Evolutionary conservation across 306 rosid genomes (phyloP), one percentile per base, ranked within the genome.

Genomic region (Begonia loranthoides): DNA sequence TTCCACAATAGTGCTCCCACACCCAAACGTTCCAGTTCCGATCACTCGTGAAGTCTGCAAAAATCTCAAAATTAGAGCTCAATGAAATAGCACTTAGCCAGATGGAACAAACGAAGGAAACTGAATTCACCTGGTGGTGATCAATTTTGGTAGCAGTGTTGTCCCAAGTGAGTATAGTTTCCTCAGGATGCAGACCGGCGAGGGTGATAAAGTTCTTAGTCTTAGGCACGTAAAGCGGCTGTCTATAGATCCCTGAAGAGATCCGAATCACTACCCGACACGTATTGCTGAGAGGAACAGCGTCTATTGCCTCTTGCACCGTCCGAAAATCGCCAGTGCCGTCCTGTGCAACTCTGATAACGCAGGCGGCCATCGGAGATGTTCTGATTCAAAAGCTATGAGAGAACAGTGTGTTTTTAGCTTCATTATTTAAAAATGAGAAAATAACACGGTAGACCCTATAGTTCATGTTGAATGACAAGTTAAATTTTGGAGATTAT

Each of bases 11-110:
- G 58, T 36, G 39, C 75, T 81, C 44, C 93, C 97, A 62, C 97
- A 81, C 48, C 87, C 97, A 70, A 89, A 89, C 15, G 95, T 89
- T 49, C 97, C 97, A 40, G 77, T 79, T 34, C 97, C 97, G 43
- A 82, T 75, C 64, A 82, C 56, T 44, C 70, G 67, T 62, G 70
- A 45, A 54, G 62, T 84, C 97, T 89, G 17, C 66, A 60, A 51
- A 36, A 62, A 1, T 28, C 66, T 58, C 47, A 38, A 41, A 9
- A 21, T 45, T 28, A 3, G 9, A 28, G 22, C 22, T 19, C 22
- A 28, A 28, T 4, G 36, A 28, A 28, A 28, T 28, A 7, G 51
- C 17, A 55, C 10, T 51, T 50, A 51, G 9, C 55, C 55, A 44
- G 4, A 54, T 28, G 17, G 1, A 45, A 12, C 28, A 52, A 45